Conservation (phyloP, 2,329 filamentous ascomycete species). For the Exophiala mesophila region DNA sequence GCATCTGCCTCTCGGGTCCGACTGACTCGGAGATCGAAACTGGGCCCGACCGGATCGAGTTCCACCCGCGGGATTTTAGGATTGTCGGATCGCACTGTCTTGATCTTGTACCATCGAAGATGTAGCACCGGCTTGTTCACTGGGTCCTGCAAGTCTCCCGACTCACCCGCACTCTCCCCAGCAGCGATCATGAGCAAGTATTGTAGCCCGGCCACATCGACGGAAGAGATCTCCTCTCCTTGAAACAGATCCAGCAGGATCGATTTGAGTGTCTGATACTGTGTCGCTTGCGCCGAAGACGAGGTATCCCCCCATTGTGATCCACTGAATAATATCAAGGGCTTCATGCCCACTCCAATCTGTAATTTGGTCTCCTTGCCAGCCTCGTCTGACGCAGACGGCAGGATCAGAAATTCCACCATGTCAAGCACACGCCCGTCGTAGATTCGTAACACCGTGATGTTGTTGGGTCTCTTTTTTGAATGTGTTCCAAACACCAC, state of each 20-base stretch:
- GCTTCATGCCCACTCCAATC: constrained; percentile 73
- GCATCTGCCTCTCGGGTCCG: constrained; percentile 73
- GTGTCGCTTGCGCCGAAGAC: constrained; percentile 47
- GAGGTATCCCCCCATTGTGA: constrained; percentile 80
- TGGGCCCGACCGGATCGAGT: constrained; percentile 89
- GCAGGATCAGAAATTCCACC: constrained; percentile 81
- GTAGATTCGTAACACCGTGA: constrained; percentile 80
- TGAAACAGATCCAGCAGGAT: constrained; percentile 88
- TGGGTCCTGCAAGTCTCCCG: constrained; percentile 28
- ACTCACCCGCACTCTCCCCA: constrained; percentile 52
- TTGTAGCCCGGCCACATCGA: constrained; percentile 92
- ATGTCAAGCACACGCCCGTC: constrained; percentile 87
- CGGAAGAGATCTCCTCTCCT: constrained; percentile 70
- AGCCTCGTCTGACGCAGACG: constrained; percentile 53
- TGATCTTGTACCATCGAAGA: constrained; percentile 77
- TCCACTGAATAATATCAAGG: constrained; percentile 86
- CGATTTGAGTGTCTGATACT: constrained; percentile 81
- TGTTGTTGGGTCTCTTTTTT: constrained; percentile 91
- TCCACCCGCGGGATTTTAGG: constrained; percentile 86
- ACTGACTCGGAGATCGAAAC: constrained; percentile 86
- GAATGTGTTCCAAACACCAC: constrained; percentile 78
- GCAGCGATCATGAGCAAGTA: constrained; percentile 81
- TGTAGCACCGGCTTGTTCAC: constrained; percentile 45
- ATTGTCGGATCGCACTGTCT: constrained; percentile 72
- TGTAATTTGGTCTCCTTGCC: constrained; percentile 60